Base-by-base conservation (phyloP, 192 early-diverging fungal genomes). In the Coemansia sp. region DNA sequence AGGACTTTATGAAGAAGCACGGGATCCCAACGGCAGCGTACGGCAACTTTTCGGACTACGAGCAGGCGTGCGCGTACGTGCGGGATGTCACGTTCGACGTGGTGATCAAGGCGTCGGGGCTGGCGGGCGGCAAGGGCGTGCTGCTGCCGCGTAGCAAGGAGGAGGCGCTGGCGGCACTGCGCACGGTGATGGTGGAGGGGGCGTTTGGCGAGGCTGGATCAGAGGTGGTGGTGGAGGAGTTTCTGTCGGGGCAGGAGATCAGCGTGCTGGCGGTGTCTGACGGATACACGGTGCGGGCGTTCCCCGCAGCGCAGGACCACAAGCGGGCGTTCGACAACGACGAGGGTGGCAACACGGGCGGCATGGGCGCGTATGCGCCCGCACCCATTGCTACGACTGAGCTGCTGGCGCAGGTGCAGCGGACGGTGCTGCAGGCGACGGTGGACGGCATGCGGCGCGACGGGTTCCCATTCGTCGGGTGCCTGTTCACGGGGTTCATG, bases 341-440 rank as follows among this genome's bases (percentile, higher is more conserved):
- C 72, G 79, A 87, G 69, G 95, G 98, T 0, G 93, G 92, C 61
- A 99, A 98, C 86, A 98, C 95, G 3, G 98, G 98, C 66, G 98
- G 98, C 56, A 99, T 99, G 98, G 98, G 98, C 9, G 93, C 93
- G 61, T 99, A 99, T 74, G 93, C 92, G 39, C 98, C 98, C 19
- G 95, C 96, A 0, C 96, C 98, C 16, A 88, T 98, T 51, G 94
- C 89, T 53, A 93, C 95, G 7, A 73, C 89, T 13, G 89, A 88
- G 68, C 84, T 98, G 34, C 71, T 94, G 46, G 75, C 77, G 11
- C 63, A 85, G 34, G 89, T 98, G 72, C 87, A 93, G 70, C 77
- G 84, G 35, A 92, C 89, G 0, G 88, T 98, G 50, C 81, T 99
- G 40, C 87, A 94, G 78, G 94, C 94, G 17, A 93, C 98, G 42